Conservation (phyloP, 2,329 filamentous ascomycete genomes). For the Botrytis fabae region DNA sequence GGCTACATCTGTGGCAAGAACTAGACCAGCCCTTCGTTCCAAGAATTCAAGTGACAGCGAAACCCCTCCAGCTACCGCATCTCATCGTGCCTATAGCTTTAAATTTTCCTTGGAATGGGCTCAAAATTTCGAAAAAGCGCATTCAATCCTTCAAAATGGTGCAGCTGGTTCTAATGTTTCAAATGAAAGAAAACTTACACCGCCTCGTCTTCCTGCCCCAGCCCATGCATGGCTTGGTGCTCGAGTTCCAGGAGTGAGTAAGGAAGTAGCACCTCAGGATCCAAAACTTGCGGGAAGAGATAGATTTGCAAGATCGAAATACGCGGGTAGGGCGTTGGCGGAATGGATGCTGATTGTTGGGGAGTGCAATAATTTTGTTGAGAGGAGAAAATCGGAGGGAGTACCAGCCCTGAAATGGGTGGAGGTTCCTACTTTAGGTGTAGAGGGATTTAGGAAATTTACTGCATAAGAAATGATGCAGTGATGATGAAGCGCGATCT, state of each 20-base stretch:
- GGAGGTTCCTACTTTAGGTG: constrained; percentile 65
- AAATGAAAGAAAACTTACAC: constrained; percentile 59
- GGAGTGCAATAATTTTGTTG: constrained; percentile 80
- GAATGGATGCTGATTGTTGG: constrained; percentile 76
- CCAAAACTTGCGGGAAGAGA: constrained; percentile 30
- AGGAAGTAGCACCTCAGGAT: constrained; percentile 35
- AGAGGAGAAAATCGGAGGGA: constrained; percentile 72
- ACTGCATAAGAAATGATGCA: constrained; percentile 15
- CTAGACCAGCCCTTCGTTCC: constrained; percentile 44
- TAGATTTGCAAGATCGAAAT: constrained; percentile 49
- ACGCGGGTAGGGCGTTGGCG: constrained; percentile 71
- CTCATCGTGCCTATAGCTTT: constrained; percentile 58
- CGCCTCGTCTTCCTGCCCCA: constrained; percentile 68
- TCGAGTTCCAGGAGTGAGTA: constrained; percentile 35
- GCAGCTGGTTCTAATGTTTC: constrained; percentile 24
- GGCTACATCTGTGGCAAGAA: constrained; percentile 51
- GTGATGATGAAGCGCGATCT: not conserved
- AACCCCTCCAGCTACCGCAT: constrained; percentile 51
- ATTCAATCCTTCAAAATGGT: constrained; percentile 18
- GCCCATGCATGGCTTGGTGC: constrained; percentile 64
- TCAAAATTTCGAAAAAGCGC: constrained; percentile 46
- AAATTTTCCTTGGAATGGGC: constrained; percentile 73
- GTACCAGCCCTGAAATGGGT: constrained; percentile 65
- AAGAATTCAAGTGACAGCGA: constrained; percentile 59
- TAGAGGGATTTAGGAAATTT: constrained; percentile 58